phyloP scores from a whole-genome alignment of 352 stramenopile genomes.

The Phytophthora crassamura region DNA sequence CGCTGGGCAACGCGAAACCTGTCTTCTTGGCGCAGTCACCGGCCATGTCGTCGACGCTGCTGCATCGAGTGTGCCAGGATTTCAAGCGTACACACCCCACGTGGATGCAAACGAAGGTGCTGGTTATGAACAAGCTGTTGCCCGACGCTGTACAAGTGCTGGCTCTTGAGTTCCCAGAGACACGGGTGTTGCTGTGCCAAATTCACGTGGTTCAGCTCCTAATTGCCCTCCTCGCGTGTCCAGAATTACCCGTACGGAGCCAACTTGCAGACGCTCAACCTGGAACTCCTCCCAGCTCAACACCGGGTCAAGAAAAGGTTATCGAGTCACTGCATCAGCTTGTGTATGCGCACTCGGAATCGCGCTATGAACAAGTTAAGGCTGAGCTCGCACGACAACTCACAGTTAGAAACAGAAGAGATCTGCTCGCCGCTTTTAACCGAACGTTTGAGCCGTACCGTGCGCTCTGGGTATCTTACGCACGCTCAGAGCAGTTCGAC shows the following conservation, averaged over 20 bases:
- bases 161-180: slow-evolving; percentile 61
- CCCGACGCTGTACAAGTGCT: slow-evolving; percentile 64
- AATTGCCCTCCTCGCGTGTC: slow-evolving; percentile 42
- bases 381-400: slow-evolving; percentile 47
- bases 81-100: slow-evolving; percentile 78
- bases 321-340: slow-evolving; percentile 63
- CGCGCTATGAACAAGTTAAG: slow-evolving; percentile 62
- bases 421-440: slow-evolving; percentile 57
- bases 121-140: slow-evolving; percentile 70
- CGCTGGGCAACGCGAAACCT: slow-evolving; percentile 67
- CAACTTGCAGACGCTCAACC: slow-evolving; percentile 15
- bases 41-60: slow-evolving; percentile 52
- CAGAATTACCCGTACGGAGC: slow-evolving; percentile 1
- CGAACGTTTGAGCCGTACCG: slow-evolving; percentile 68
- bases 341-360: slow-evolving; percentile 63
- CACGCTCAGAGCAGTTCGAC: slow-evolving; percentile 61
- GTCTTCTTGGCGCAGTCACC: slow-evolving; percentile 66
- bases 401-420: slow-evolving; percentile 41
- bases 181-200: slow-evolving; percentile 67
- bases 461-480: slow-evolving; percentile 69
- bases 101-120: slow-evolving; percentile 66
- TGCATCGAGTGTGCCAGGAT: slow-evolving; percentile 71
- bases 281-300: neutral
- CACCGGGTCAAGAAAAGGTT: slow-evolving; percentile 50
- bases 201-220: slow-evolving; percentile 79